A percentile compares a stretch with the other conserved stretches of the same genome.
Evolutionary conservation across 2,329 filamentous ascomycete genomes (phyloP).

Genomic region (Colletotrichum magnum): DNA sequence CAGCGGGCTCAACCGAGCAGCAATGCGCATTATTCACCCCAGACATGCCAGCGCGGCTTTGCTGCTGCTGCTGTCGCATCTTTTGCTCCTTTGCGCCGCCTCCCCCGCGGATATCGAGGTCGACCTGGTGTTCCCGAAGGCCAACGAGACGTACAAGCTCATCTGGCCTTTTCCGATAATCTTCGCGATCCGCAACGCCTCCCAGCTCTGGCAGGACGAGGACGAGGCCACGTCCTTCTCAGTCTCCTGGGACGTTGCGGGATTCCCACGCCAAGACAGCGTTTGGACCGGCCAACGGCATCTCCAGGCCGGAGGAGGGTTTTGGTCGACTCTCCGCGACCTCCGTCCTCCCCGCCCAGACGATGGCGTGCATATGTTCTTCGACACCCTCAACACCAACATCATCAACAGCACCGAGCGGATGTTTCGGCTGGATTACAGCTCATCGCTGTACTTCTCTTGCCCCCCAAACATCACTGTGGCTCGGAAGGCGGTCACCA

Average conservation of each 20-base stretch:
- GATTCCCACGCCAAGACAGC: not conserved
- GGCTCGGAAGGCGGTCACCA: not conserved
- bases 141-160: not conserved
- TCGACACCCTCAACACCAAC: not conserved
- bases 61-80: not conserved
- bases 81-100: not conserved
- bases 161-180: conserved; percentile 3
- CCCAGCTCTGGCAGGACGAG: not conserved
- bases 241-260: not conserved
- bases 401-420: not conserved
- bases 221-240: not conserved
- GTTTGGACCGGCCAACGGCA: not conserved
- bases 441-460: not conserved
- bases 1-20: not conserved
- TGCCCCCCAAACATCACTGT: not conserved
- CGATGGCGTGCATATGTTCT: not conserved
- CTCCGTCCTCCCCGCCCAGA: not conserved
- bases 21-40: not conserved
- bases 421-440: not conserved
- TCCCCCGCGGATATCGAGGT: not conserved
- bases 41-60: not conserved
- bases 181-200: conserved; percentile 6
- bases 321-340: not conserved
- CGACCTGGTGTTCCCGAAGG: conserved; percentile 8
- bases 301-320: not conserved